Evolutionary conservation across 2,329 filamentous ascomycete species (phyloP), one percentile per base, ranked within the genome.

Genomic region (Trichoderma simmonsii): DNA sequence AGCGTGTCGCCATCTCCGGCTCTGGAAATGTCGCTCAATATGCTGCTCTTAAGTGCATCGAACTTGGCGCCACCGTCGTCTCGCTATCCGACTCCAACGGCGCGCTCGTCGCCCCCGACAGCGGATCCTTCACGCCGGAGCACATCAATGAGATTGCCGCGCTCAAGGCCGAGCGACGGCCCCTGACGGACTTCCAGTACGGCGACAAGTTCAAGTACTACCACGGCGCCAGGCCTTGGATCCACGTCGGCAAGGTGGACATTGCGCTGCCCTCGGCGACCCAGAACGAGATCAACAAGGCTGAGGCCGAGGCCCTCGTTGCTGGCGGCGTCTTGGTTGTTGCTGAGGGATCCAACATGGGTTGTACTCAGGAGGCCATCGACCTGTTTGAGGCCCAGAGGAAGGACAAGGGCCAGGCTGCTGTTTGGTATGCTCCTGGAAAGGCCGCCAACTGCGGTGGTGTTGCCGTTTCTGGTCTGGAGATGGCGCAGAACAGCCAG

Each of bases 11-110:
- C 82, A 92, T 99, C 83, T 98, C 96, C 59, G 96, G 96, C 75
- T 98, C 95, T 73, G 96, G 96, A 77, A 99, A 99, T 86, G 96
- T 98, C 70, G 96, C 96, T 36, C 96, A 98, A 86, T 98, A 96
- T 86, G 95, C 95, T 36, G 96, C 95, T 0, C 92, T 98, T 77
- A 98, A 98, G 87, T 91, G 91, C 81, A 96, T 98, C 79, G 95
- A 98, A 88, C 93, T 98, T 77, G 96, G 96, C 78, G 96, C 92
- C 75, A 95, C 89, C 72, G 93, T 99, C 77, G 87, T 98, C 80
- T 98, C 95, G 56, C 90, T 99, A 71, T 97, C 94, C 78, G 96
- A 98, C 88, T 95, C 92, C 83, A 92, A 93, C 86, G 96, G 96
- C 77, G 84, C 92, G 73, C 87, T 98, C 75, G 86, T 98, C 80